A percentile compares a stretch with the other conserved stretches of the same genome.
Evolutionary conservation across 805 yeast genomes (phyloP).

Genomic region (Ogataea salicorniae): DNA sequence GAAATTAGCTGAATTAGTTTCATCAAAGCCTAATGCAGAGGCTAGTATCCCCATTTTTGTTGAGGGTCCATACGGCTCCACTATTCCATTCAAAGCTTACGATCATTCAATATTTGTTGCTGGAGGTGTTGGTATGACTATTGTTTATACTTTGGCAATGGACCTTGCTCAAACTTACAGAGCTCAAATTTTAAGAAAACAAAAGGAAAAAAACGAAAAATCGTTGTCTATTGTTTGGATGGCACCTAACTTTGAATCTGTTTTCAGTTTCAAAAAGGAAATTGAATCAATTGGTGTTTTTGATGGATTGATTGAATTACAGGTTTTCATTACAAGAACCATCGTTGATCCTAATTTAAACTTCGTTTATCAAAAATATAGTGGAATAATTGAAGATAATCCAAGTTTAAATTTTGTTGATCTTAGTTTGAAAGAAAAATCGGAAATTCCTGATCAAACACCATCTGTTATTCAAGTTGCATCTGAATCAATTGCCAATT

Average conservation of each 20-base stretch:
- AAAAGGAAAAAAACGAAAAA: constrained; percentile 15
- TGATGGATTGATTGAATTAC: constrained; percentile 22
- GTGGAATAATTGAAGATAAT: not conserved
- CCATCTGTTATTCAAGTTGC: too few species aligned
- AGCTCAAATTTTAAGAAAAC: constrained; percentile 25
- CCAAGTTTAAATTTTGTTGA: not conserved
- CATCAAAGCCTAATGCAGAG: constrained; percentile 30
- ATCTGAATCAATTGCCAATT: too few species aligned
- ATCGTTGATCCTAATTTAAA: constrained; percentile 18
- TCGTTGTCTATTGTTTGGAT: constrained; percentile 27
- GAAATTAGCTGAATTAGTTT: constrained; percentile 30
- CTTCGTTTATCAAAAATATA: not conserved
- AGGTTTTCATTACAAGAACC: constrained; percentile 25
- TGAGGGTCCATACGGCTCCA: constrained; percentile 60
- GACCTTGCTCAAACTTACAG: constrained; percentile 31
- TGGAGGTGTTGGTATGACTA: constrained; percentile 66
- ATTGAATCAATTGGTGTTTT: constrained; percentile 21
- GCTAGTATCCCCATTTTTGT: constrained; percentile 38
- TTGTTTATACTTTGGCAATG: constrained; percentile 43
- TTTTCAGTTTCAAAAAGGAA: constrained; percentile 27
- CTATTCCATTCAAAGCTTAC: constrained; percentile 42
- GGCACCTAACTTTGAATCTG: constrained; percentile 28
- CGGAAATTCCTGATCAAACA: too few species aligned
- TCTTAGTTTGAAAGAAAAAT: not conserved
- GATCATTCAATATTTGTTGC: constrained; percentile 47